Conservation (phyloP, 495 filamentous ascomycete species). For the Durotheca rogersii region DNA sequence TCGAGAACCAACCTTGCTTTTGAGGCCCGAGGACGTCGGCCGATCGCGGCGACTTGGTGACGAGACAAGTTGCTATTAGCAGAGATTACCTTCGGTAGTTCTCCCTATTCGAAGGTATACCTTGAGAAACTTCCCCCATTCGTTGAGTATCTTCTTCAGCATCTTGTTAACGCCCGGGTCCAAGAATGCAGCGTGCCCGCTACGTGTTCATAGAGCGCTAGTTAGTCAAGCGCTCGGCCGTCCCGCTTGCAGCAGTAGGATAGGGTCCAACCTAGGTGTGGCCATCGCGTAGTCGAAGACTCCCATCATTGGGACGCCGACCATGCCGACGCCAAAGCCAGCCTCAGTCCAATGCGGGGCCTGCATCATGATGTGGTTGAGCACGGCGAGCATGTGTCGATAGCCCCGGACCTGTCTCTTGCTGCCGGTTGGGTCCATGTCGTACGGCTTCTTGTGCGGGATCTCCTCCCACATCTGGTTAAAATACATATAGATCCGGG, state of each 20-base stretch:
- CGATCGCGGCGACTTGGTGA: constrained; percentile 51
- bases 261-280: constrained; percentile 57
- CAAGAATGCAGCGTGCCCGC: constrained; percentile 65
- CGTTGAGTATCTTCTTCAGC: constrained; percentile 67
- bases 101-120: constrained; percentile 12
- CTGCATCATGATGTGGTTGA: constrained; percentile 63
- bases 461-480: constrained; percentile 67
- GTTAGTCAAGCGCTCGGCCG: no score
- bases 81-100: not conserved
- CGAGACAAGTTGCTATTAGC: not conserved
- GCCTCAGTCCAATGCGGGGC: constrained; percentile 63
- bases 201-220: constrained; percentile 48
- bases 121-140: constrained; percentile 63
- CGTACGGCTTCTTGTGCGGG: constrained; percentile 58
- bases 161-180: constrained; percentile 65
- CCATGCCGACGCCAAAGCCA: constrained; percentile 56
- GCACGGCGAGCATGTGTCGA: constrained; percentile 61
- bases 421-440: constrained; percentile 59
- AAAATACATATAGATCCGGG: constrained; percentile 55
- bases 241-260: no score
- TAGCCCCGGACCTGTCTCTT: constrained; percentile 62
- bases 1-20: constrained; percentile 62
- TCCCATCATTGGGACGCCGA: constrained; percentile 67
- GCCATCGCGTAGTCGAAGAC: constrained; percentile 75
- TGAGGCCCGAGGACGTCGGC: constrained; percentile 55